Evolutionary conservation across 345 rosid species (phyloP).

Genomic region (Eucalyptus marginata): DNA sequence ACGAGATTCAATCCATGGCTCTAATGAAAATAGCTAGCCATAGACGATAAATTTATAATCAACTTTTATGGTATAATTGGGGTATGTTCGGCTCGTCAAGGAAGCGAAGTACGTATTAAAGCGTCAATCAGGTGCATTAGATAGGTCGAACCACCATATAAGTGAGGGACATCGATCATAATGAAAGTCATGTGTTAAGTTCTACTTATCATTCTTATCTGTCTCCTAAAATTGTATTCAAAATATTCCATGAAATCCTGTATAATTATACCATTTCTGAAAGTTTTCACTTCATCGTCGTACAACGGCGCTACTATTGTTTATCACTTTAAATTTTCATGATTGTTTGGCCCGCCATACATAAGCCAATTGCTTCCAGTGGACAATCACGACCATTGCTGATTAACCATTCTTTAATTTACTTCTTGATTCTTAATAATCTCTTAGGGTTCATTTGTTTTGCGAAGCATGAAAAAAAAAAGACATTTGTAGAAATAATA

Average conservation of each 20-base stretch:
- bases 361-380: neutral
- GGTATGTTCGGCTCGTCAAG: neutral
- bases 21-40: neutral
- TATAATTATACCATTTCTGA: neutral
- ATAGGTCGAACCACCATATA: neutral
- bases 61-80: neutral
- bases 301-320: neutral
- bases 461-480: too few relatives aligned
- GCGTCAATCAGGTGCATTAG: neutral
- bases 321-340: neutral
- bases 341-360: neutral
- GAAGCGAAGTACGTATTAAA: neutral
- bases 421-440: neutral
- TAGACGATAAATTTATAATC: neutral
- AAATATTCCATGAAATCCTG: neutral
- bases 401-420: neutral
- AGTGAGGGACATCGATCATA: neutral
- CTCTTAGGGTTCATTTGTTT: too few relatives aligned
- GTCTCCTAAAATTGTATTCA: neutral
- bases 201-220: neutral
- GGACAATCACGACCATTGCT: neutral
- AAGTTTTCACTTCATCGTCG: neutral
- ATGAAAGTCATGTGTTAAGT: neutral
- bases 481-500: too few relatives aligned
- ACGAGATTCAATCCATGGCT: neutral